Evolutionary conservation across 1,284 basidiomycete genomes (phyloP), one percentile per base, ranked within the genome.

Genomic region (Flammula alnicola): DNA sequence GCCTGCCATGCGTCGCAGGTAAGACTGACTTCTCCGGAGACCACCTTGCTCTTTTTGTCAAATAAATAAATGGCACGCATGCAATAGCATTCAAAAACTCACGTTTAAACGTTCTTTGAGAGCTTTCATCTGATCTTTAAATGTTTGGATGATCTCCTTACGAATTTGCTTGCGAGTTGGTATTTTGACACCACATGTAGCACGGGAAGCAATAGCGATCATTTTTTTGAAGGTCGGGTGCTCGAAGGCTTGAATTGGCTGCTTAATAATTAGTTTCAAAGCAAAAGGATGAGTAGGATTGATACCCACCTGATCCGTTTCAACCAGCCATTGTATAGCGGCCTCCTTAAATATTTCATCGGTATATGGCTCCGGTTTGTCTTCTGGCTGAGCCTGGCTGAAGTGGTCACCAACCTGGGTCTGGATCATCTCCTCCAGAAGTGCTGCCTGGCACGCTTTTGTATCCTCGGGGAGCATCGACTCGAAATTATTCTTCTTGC

Each of bases 251-350:
- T 58, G 44, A 32, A 70, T 53, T 7, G 66, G 66, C 70, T 72
- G 32, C 3, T 23, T 7, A 17, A 29, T 9, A 12, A 16, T 14
- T 3, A 42, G 11, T 11, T 6, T 29, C 27, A 11, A 11, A 10
- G 5, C n/a, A 31, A 37, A 11, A 6, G 10, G 5, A 30, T 35
- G n/a, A 16, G 38, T 16, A 33, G 14, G 38, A 53, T n/a, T 20
- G 45, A 14, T 16, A 58, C 59, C 26, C 55, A 73, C 71, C 65
- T 75, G 69, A 51, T 73, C 63, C 0, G 66, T 72, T 0, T 59
- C 59, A 25, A 71, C 54, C 4, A 74, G 47, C 72, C 72, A 74
- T 42, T 71, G 59, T 31, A 69, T 55, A 1, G 64, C 67, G 0
- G 63, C 67, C 16, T 56, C 26, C 5, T 45, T 39, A 42, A 73